Evolutionary conservation across 331 rosid genomes (phyloP).

Genomic region (Quercus tomentella): DNA sequence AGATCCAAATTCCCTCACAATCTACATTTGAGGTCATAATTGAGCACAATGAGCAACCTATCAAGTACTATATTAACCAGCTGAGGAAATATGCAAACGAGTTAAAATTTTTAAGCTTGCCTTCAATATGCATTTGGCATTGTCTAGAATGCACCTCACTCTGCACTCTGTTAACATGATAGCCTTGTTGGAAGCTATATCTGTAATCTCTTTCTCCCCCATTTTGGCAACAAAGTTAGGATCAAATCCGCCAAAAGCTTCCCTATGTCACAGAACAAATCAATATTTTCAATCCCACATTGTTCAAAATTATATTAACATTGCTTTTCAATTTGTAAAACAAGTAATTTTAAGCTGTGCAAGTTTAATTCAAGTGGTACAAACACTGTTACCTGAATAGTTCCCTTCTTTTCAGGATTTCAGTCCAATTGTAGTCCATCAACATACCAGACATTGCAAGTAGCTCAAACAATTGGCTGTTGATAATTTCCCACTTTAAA

Average conservation of each 20-base stretch:
- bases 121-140: constrained; percentile 89
- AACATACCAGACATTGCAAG: constrained; percentile 92
- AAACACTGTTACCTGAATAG: constrained; percentile 50
- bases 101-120: constrained; percentile 30
- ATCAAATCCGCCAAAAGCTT: constrained; percentile 82
- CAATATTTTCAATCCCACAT: neutral
- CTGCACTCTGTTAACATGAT: constrained; percentile 74
- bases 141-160: constrained; percentile 82
- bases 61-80: neutral
- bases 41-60: neutral
- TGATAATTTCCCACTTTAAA: constrained; percentile 4
- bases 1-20: constrained; percentile 78
- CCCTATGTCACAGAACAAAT: constrained; percentile 34
- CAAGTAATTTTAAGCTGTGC: neutral
- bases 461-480: constrained; percentile 92
- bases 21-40: constrained; percentile 31
- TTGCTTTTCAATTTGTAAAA: neutral
- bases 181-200: constrained; percentile 65
- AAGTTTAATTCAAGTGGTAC: neutral
- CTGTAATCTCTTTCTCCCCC: constrained; percentile 81
- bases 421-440: constrained; percentile 99
- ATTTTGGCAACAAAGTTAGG: constrained; percentile 69
- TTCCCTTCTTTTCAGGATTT: constrained; percentile 85
- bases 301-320: neutral
- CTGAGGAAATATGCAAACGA: neutral